Base-by-base conservation (phyloP, 1,139 yeast species). In the Zygosaccharomyces sapae region DNA sequence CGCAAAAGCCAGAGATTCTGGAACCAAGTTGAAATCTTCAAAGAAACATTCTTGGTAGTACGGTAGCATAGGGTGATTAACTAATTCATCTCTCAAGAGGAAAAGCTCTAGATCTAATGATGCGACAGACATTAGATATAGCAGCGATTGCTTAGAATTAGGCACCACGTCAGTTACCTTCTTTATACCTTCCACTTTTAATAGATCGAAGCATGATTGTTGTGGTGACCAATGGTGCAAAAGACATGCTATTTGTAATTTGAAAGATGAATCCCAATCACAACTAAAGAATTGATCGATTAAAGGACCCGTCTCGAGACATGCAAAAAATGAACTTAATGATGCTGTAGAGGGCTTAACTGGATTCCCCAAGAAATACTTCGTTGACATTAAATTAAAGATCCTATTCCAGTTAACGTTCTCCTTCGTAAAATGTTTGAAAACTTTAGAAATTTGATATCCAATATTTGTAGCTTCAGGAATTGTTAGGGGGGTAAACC, bases 381-480 rank as follows among this genome's bases (percentile, higher is more conserved):
- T 64, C 3, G 65, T 53, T 12, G 68, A 62, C 56, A 70, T 61
- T 18, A 59, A 44, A 25, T 56, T 58, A 48, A 70, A 69, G 3
- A 70, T 61, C 18, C 63, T 56, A 30, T 59, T 57, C 74, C 73
- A 70, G 42, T 59, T 53, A 12, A 63, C 54, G 20, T 62, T 56
- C 57, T 68, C 56, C 67, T 68, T 51, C 59, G 70, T 80, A 76
- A 83, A 55, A 71, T 74, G 52, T 73, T 68, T 53, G 61, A 71
- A 45, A 52, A 66, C 51, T 51, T 66, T 59, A 6, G 77, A 77
- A 52, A 83, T 69, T 55, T 77, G 80, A 0, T 79, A 72, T 27
- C 90, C 92, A 55, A 78, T 75, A 4, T 83, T 83, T 33, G 80
- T 76, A 1, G 90, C 83, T 58, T 81, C 88, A 0, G 80, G 80